Base-by-base conservation (phyloP, 1,284 basidiomycete genomes). In the Irpex sp. region DNA sequence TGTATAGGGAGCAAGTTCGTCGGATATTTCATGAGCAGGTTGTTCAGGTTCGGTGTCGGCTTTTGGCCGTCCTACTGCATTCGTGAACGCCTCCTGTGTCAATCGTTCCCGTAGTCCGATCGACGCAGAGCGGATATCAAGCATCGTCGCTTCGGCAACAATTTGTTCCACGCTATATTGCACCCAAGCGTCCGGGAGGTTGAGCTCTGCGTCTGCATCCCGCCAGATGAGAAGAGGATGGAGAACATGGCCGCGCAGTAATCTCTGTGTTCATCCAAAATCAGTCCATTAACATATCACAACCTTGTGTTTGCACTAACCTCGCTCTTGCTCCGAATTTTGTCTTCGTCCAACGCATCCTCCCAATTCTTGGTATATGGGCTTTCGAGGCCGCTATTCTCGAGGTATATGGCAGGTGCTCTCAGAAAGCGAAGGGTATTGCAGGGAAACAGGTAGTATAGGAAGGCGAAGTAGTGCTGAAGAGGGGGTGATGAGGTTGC, bases 381-480 rank as follows among this genome's bases (percentile, higher is more conserved):
- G 54, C 81, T 83, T 58, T 81, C 75, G 53, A 83, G 75, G 4
- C 74, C 70, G 63, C 74, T 79, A 37, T 81, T 78, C 9, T 74
- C 75, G 21, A 96, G 76, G 69, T 92, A 93, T 54, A 75, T 74
- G 21, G 81, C 78, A 2, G 94, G 91, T 37, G 78, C 76, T 58
- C 86, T 85, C 64, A 95, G 74, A 74, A 95, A 95, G 63, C 81
- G 81, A 62, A 95, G 78, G 55, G 89, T 78, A 77, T 94, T 94
- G 78, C 88, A 90, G 1, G 94, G 94, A 74, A 92, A 96, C 60
- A 96, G 83, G 69, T 93, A 95, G 75, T 95, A 96, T 67, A 96
- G 78, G 61, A 86, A 81, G 5, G 90, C 89, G 77, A 94, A 95
- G 70, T 83, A 89, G 60, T 79, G 81, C 46, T 83, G 81, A 13